A percentile compares a stretch with the other conserved stretches of the same genome.
phyloP scores from a whole-genome alignment of 2,329 filamentous ascomycete species.

The Nothomitra cinnamomea region DNA sequence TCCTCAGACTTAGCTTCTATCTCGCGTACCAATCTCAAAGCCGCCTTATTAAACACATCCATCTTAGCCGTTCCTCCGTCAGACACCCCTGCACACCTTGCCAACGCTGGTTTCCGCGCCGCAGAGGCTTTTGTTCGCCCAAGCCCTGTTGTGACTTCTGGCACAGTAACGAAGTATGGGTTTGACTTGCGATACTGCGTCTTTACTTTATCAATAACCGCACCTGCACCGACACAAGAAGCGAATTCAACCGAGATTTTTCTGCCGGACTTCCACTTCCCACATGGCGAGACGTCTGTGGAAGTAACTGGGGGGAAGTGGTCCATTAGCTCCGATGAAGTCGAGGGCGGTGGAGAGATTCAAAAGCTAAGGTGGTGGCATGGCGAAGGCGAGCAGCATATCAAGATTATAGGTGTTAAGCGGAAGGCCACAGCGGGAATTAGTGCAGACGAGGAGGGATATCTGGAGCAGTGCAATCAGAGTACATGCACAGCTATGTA shows the following conservation, averaged over 20 bases:
- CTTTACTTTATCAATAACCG: slow-evolving; percentile 56
- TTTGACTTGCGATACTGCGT: slow-evolving; percentile 70
- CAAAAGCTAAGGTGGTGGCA: slow-evolving; percentile 91
- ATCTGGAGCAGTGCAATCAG: slow-evolving; percentile 45
- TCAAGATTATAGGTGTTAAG: slow-evolving; percentile 60
- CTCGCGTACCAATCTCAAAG: slow-evolving; percentile 59
- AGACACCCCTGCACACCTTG: slow-evolving; percentile 38
- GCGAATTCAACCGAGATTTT: slow-evolving; percentile 65
- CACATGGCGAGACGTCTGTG: slow-evolving; percentile 52
- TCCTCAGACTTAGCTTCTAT: slow-evolving; percentile 34
- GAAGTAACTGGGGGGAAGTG: slow-evolving; percentile 76
- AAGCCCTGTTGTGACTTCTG: slow-evolving; percentile 58
- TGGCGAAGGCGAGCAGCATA: slow-evolving; percentile 60
- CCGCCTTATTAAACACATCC: slow-evolving; percentile 48
- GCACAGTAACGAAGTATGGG: slow-evolving; percentile 50
- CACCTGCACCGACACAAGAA: slow-evolving; percentile 40
- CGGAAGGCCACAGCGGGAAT: slow-evolving; percentile 30
- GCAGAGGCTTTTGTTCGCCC: slow-evolving; percentile 89
- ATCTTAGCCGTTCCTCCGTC: slow-evolving; percentile 18
- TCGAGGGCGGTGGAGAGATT: slow-evolving; percentile 44
- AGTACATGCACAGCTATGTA: slow-evolving; percentile 35
- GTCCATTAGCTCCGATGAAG: slow-evolving; percentile 61
- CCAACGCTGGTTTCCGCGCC: slow-evolving; percentile 60
- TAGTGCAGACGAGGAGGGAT: slow-evolving; percentile 29
- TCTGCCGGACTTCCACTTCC: slow-evolving; percentile 85